Evolutionary conservation across 2,329 filamentous ascomycete genomes (phyloP), one percentile per base, ranked within the genome.

Genomic region (Rhinocladiella similis): DNA sequence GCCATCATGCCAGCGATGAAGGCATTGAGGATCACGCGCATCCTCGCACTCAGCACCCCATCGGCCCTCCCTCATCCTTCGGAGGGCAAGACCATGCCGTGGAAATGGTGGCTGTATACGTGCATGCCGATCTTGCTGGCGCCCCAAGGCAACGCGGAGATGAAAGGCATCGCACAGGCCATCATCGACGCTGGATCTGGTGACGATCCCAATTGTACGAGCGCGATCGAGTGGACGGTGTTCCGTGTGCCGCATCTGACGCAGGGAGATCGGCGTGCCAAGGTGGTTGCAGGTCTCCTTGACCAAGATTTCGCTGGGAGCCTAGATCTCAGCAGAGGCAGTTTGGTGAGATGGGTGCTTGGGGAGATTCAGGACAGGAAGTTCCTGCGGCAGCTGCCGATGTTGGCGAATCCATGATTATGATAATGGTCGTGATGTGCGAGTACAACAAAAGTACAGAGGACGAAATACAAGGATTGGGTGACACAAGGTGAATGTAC

Each of bases 81-180:
- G 25, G 54, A 47, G 47, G 33, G 19, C 14, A 57, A 47, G 22
- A 52, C 35, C 20, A 50, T 55, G 45, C 16, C 48, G 6, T 60
- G 57, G 60, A 49, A 46, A 25, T 55, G 53, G 53, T 62, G 53
- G 53, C 27, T 60, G 19, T 48, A 50, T 35, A 57, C 38, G n/a
- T 33, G 20, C 36, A 47, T 58, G 3, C 60, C 60, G 14, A 4
- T 12, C 14, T 19, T 60, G n/a, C n/a, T 57, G 5, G 52, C 55
- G 12, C 57, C 60, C 1, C 60, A 60, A 25, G 60, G 50, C 18
- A 49, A 53, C 53, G 38, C 51, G 7, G 60, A 62, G 45, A 62
- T 60, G 60, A 47, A 47, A 19, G 54, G 35, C 36, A 62, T 60
- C 18, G 60, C 53, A 10, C 22, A 51, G 38, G 50, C 50, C 6